phyloP scores from a whole-genome alignment of 345 rosid species.

The Erodium maritimum region DNA sequence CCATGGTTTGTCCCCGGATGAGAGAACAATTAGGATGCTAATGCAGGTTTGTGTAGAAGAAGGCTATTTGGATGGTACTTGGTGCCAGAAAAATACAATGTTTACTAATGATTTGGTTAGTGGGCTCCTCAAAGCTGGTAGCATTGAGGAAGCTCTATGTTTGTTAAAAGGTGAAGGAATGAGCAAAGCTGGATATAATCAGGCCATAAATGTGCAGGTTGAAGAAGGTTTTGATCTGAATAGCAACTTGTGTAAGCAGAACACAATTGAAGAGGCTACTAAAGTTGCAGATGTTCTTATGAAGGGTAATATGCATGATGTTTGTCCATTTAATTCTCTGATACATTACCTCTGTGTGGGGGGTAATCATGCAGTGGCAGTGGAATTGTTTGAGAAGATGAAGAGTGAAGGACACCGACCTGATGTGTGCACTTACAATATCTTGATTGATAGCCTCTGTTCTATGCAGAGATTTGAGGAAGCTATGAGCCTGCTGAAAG shows the following conservation, averaged over 20 bases:
- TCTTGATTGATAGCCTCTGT: conserved; percentile 1
- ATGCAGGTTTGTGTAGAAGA: conserved; percentile 84
- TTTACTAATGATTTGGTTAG: conserved; percentile 72
- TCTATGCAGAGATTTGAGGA: neutral
- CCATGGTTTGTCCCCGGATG: conserved; percentile 59
- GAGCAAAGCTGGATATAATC: conserved; percentile 67
- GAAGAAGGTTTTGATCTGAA: conserved; percentile 65
- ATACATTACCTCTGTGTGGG: neutral
- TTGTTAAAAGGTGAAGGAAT: conserved; percentile 60
- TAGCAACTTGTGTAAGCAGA: too few species aligned
- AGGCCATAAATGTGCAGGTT: conserved; percentile 80
- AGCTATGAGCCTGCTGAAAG: neutral
- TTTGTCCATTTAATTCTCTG: neutral
- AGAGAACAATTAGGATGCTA: conserved; percentile 70
- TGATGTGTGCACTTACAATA: neutral
- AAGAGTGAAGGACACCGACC: neutral
- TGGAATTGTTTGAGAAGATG: neutral
- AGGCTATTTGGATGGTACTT: conserved; percentile 67
- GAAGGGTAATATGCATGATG: neutral
- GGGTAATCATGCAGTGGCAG: neutral
- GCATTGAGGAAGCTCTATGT: conserved; percentile 52
- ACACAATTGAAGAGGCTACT: conserved; percentile 1
- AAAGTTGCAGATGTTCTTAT: neutral
- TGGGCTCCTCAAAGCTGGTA: conserved; percentile 75
- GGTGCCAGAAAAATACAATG: conserved; percentile 45